Evolutionary conservation across 2,329 filamentous ascomycete genomes (phyloP), one percentile per base, ranked within the genome.

Genomic region (Fusarium pilosicola): DNA sequence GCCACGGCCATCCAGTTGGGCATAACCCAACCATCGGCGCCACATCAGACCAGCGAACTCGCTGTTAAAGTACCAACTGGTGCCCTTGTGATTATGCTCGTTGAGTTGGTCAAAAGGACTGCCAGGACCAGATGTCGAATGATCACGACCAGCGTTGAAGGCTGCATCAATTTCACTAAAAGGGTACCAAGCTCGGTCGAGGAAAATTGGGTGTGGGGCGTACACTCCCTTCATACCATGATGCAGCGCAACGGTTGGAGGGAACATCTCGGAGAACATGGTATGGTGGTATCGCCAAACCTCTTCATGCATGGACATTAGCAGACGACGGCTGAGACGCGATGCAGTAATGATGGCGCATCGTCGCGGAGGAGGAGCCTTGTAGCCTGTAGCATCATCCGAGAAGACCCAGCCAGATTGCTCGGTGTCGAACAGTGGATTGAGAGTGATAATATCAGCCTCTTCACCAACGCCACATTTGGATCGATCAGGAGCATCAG

Each of bases 181-280:
- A 0, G 91, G 90, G 11, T 86, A 85, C 94, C 94, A 97, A 48
- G 88, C 86, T 26, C 94, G 89, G 80, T 96, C 94, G 18, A 94
- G 84, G 81, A 91, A 96, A 51, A 96, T 90, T 0, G 94, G 93
- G 73, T 97, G 94, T 1, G 94, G 94, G 1, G 92, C 94, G 77
- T 92, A 94, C 1, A 94, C 91, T 28, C 92, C 93, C 82, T 95
- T 95, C 77, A 94, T 86, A 3, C 93, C 93, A 77, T 94, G 93
- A 75, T 94, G 93, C 10, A 95, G 84, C 1, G 92, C 92, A 78
- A 90, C 88, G 2, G 88, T 89, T 1, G 91, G 88, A 4, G 92
- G 92, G 83, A 92, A 94, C 93, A 95, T 95, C 81, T 95, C 93
- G 32, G 88, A 89, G 80, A 93, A 95, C 91, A 92, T 94, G 81